A percentile compares a stretch with the other conserved stretches of the same genome.
Conservation (phyloP, 768 basidiomycete species). For the Naganishia friedmannii region DNA sequence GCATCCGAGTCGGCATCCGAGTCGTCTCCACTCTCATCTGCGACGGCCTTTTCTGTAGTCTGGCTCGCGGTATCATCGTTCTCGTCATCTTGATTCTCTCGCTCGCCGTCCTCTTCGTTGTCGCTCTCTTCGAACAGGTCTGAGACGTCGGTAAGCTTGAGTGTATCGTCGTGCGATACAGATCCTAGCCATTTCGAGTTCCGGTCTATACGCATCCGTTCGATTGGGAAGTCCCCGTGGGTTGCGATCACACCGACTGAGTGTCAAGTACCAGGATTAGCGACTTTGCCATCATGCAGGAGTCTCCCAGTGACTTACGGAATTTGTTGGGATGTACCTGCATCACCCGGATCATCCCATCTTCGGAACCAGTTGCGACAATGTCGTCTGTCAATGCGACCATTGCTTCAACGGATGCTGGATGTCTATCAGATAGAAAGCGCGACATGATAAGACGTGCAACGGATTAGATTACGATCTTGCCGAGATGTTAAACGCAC, state of each 20-base stretch:
- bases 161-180: constrained; percentile 80
- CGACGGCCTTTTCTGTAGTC: constrained; percentile 4
- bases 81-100: constrained; percentile 51
- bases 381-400: constrained; percentile 68
- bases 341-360: constrained; percentile 82
- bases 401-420: constrained; percentile 82
- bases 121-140: constrained; percentile 67
- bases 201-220: constrained; percentile 70
- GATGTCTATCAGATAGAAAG: constrained; percentile 61
- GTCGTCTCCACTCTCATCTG: not conserved
- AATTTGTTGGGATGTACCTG: constrained; percentile 84
- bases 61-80: constrained; percentile 44
- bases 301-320: constrained; percentile 43
- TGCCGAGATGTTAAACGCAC: constrained; percentile 37
- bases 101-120: constrained; percentile 46
- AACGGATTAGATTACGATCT: constrained; percentile 1
- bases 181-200: constrained; percentile 82
- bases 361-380: constrained; percentile 84
- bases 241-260: constrained; percentile 79
- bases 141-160: constrained; percentile 79
- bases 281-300: no score
- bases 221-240: constrained; percentile 88
- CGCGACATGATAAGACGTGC: constrained; percentile 13
- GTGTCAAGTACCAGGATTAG: not conserved
- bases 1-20: constrained; percentile 33